Evolutionary conservation across 169 alveolate genomes (phyloP), one percentile per base, ranked within the genome.

Genomic region (Perkinsus olseni): DNA sequence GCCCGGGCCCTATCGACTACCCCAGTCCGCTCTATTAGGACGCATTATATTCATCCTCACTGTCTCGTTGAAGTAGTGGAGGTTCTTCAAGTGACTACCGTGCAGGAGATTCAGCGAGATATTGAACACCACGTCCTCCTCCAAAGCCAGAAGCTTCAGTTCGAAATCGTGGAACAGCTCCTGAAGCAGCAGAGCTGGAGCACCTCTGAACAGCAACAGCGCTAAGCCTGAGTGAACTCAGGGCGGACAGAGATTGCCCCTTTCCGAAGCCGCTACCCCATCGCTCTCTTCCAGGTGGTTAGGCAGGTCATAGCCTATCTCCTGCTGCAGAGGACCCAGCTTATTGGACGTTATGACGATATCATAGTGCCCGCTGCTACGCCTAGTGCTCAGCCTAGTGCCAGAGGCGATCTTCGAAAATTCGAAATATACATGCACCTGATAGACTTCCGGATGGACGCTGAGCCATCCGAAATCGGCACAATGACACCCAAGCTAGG

Each of bases 111-210:
- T 48, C 38, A 91, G 38, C 3, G 48, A 48, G 21, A 91, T 51
- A 39, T 51, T 48, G 93, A 91, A 39, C 39, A 39, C 93, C 0
- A 91, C 38, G 39, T 48, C 93, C 39, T 62, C 82, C 31, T n/a
- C 74, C 93, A 91, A 3, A 38, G 93, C 93, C 40, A 91, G 62
- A 6, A 91, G 39, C 93, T 91, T 91, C 38, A 91, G 48, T 31
- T 91, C 93, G 74, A 91, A 91, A 74, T 91, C 48, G 82, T 40
- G 38, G 93, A 39, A 62, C 93, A 91, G 50, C 34, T 91, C 82
- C 82, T 62, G 31, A 62, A 62, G 17, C 17, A 24, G 17, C 82
- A 62, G 62, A 45, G 62, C 17, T 62, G 1, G 31, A 62, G 62
- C 62, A 45, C 24, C 6, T 45, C 62, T 10, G 62, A 45, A 45